A percentile compares a stretch with the other conserved stretches of the same genome.
Evolutionary conservation across 257 asterid genomes (phyloP).

Genomic region (Lycium ferocissimum): DNA sequence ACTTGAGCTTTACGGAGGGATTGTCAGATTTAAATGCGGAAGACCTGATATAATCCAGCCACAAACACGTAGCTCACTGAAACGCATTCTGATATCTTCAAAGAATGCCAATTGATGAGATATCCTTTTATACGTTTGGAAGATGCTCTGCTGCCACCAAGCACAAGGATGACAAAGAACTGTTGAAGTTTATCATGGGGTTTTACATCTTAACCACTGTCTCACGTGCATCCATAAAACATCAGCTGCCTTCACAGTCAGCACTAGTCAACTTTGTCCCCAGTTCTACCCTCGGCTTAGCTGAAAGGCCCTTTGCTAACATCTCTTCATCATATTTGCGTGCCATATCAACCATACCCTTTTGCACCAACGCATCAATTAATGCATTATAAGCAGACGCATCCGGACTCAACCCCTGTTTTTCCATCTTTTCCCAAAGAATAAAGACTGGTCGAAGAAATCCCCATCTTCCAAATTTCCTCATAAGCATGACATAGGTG

Average conservation of each 20-base stretch:
- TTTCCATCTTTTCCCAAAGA: slow-evolving; percentile 79
- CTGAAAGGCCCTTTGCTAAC: slow-evolving; percentile 79
- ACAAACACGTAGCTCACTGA: background rate
- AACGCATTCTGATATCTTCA: background rate
- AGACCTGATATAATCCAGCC: background rate
- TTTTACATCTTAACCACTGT: background rate
- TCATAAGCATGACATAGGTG: slow-evolving; percentile 88
- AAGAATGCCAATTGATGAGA: background rate
- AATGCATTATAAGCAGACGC: slow-evolving; percentile 85
- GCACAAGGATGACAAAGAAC: slow-evolving; percentile 20
- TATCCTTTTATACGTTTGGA: background rate
- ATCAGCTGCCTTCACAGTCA: slow-evolving; percentile 42
- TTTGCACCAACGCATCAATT: slow-evolving; percentile 81
- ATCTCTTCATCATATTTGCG: slow-evolving; percentile 82
- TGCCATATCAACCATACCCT: slow-evolving; percentile 84
- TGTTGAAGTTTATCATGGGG: background rate
- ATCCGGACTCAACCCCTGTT: slow-evolving; percentile 83
- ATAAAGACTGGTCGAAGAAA: slow-evolving; percentile 78
- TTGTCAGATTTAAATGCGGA: background rate
- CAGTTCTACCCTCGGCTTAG: slow-evolving; percentile 79
- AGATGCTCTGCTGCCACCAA: background rate
- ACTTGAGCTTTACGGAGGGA: background rate
- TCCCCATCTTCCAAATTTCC: slow-evolving; percentile 98
- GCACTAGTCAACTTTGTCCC: slow-evolving; percentile 42
- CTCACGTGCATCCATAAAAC: background rate